Evolutionary conservation across 192 early-diverging fungal species (phyloP).

Genomic region (Helicostylum pulchrum): DNA sequence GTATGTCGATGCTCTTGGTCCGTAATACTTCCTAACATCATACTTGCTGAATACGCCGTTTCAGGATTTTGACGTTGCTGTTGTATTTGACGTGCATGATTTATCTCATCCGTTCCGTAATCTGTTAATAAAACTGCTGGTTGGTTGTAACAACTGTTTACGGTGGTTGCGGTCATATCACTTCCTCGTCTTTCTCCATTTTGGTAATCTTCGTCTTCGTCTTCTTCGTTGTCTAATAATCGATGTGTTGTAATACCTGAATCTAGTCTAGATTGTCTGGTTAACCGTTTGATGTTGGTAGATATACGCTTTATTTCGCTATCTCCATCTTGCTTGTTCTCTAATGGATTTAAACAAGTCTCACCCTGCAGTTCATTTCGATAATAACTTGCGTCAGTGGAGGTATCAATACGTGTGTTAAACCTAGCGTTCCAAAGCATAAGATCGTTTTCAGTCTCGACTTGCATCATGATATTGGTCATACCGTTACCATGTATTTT

Average conservation of each 20-base stretch:
- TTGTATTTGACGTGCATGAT: not conserved
- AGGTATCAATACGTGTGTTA: not conserved
- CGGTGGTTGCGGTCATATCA: not conserved
- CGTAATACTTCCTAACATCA: not conserved
- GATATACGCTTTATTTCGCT: not conserved
- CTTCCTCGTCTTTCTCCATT: constrained; percentile 4
- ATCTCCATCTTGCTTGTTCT: not conserved
- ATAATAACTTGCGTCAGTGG: not conserved
- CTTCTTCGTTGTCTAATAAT: not conserved
- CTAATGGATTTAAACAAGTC: not conserved
- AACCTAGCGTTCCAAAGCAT: constrained; percentile 2
- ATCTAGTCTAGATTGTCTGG: not conserved
- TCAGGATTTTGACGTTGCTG: too few species aligned
- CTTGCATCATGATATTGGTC: constrained; percentile 2
- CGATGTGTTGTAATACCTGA: constrained; percentile 1
- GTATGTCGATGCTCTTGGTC: not conserved
- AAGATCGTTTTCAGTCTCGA: constrained; percentile 12
- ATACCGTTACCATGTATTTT: not conserved
- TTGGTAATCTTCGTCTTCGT: too few species aligned
- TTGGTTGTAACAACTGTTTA: constrained; percentile 2
- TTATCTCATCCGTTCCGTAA: not conserved
- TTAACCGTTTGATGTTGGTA: not conserved
- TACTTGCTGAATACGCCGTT: not conserved
- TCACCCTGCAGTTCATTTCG: too few species aligned
- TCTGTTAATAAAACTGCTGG: not conserved